Evolutionary conservation across 331 rosid species (phyloP).

Genomic region (Ulmus americana): DNA sequence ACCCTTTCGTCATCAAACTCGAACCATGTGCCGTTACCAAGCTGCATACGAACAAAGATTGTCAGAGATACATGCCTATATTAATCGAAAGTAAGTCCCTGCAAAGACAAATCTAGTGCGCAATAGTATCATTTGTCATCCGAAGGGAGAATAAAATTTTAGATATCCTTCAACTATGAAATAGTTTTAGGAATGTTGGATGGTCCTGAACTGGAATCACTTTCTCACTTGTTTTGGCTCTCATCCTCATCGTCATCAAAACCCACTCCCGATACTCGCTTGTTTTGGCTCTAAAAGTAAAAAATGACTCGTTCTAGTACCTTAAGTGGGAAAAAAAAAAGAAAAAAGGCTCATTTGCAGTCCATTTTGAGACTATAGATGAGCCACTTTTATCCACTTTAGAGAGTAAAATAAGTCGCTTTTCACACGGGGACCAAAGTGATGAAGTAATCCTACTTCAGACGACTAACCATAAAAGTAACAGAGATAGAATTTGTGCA

Average conservation of each 20-base stretch:
- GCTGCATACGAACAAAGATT: constrained; percentile 39
- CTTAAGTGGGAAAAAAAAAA: background rate
- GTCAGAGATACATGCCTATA: background rate
- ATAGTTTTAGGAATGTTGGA: background rate
- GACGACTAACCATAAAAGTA: background rate
- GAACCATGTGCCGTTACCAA: constrained; percentile 47
- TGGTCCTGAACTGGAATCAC: background rate
- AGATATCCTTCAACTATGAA: background rate
- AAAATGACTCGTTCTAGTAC: background rate
- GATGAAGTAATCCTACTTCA: background rate
- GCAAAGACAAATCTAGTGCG: background rate
- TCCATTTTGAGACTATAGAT: background rate
- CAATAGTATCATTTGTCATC: background rate
- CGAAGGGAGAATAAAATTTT: background rate
- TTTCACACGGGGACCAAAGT: too few species aligned
- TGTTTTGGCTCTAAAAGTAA: background rate
- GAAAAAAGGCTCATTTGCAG: background rate
- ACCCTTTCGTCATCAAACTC: constrained; percentile 79
- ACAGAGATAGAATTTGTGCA: background rate
- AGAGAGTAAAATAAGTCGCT: too few species aligned
- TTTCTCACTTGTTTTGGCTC: background rate
- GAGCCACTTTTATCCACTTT: background rate
- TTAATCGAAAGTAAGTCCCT: background rate
- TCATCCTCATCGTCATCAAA: background rate
- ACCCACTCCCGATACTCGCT: background rate